Base-by-base conservation (phyloP, 352 stramenopile species). In the Pythium oligandrum region DNA sequence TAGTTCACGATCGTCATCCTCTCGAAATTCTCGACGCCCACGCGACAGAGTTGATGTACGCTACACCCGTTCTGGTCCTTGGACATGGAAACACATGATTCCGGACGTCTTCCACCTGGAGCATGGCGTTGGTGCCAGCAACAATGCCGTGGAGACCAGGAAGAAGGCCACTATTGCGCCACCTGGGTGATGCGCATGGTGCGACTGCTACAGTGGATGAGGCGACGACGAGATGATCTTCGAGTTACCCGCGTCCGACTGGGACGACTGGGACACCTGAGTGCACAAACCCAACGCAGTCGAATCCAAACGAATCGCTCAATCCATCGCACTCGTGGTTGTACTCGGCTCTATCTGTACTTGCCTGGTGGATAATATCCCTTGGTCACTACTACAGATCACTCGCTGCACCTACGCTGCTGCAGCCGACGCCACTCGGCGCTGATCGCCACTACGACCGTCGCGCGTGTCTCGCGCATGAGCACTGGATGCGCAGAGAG, bases 31-130 rank as follows among this genome's bases (percentile, higher is more conserved):
- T 99, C 96, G 5, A 99, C 73, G 55, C 97, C 93, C 61, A 98
- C 92, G 71, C 99, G 96, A 32, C 99, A 78, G 26, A 98, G 71
- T 11, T 96, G 87, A 54, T 96, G 99, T 36, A 96, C 96, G 34
- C 98, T 97, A 72, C 99, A 96, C 70, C 98, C 95, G 34, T 60
- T 98, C 91, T 37, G 93, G 98, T 26, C 17, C 17, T 78, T 91
- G 90, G 26, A 77, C 71, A 93, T 91, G 26, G 78, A 50, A 88
- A 91, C 51, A 93, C 83, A 42, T 80, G 80, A 47, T 77, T 77
- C 31, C 75, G 70, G n/a, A 93, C 84, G 49, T 91, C 17, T 34
- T 88, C 80, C 26, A 90, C 66, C 30, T 45, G 53, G 37, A 50
- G 90, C 90, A 59, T 91, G 90, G 65, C 83, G 91, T 49, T 84